Percentiles rank a stretch among this genome's conserved stretches.
These are phyloP conservation scores for Aspergillus ellipticus DNA, from an alignment of 495 filamentous ascomycete genomes.

Conservation along the genomic window DNA sequence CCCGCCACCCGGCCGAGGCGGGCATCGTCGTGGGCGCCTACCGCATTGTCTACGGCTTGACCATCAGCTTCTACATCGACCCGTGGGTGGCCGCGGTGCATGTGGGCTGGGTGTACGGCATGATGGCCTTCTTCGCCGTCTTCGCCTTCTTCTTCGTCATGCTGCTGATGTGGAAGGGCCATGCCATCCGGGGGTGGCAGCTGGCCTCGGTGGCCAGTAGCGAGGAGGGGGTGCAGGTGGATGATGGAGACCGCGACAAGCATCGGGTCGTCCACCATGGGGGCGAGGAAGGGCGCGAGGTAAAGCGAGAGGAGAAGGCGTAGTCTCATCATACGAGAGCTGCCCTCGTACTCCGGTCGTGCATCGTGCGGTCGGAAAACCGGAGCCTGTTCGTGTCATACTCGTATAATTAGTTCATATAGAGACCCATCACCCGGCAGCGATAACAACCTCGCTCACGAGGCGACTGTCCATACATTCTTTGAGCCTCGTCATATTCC, in stretches of 20 bases:
- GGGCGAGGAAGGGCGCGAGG: background rate
- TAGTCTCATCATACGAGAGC: too few relatives aligned
- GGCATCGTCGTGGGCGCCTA: conserved; percentile 28
- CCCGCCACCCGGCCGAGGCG: conserved; percentile 28
- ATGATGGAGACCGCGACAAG: background rate
- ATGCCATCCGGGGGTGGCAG: conserved; percentile 5
- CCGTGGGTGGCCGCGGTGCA: conserved; percentile 33
- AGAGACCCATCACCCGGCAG: too few relatives aligned
- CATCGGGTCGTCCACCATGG: background rate
- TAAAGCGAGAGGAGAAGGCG: too few relatives aligned
- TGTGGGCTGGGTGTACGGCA: conserved; percentile 41
- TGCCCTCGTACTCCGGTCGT: too few relatives aligned
- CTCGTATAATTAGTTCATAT: too few relatives aligned
- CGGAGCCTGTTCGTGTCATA: too few relatives aligned
- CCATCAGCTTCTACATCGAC: conserved; percentile 33
- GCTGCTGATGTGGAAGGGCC: conserved; percentile 9
- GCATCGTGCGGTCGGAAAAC: too few relatives aligned
- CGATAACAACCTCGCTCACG: too few relatives aligned
- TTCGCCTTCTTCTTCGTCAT: conserved; percentile 1
- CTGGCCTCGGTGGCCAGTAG: background rate
- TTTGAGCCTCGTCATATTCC: too few relatives aligned
- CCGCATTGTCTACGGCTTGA: conserved; percentile 31
- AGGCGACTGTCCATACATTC: too few relatives aligned
- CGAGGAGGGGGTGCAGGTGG: background rate
- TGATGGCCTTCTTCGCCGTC: conserved; percentile 32